phyloP scores from a whole-genome alignment of 371 early-diverging fungal genomes.

The Chytridiales sp. region DNA sequence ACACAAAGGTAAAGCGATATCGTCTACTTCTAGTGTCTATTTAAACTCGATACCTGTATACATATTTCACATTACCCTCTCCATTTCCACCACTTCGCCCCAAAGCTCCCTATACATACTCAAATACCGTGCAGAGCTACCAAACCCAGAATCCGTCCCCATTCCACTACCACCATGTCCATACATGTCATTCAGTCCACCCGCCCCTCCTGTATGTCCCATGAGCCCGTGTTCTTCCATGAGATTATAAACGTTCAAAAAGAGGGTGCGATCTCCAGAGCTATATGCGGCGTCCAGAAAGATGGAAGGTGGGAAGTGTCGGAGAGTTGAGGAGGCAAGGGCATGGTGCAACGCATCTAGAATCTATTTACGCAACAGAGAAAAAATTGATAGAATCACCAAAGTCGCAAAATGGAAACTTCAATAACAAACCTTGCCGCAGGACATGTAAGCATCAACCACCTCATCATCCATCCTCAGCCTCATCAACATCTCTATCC shows the following conservation, averaged over 20 bases:
- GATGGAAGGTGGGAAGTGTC: slow-evolving; percentile 10
- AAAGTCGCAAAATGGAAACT: neutral
- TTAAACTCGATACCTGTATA: too few species aligned
- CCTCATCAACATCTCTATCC: slow-evolving; percentile 39
- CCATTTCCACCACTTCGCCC: slow-evolving; percentile 42
- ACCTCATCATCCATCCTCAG: slow-evolving; percentile 35
- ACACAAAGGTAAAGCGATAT: too few species aligned
- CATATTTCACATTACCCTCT: too few species aligned
- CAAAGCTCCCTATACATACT: slow-evolving; percentile 36
- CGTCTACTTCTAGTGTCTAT: too few species aligned
- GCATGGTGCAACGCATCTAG: slow-evolving; percentile 42
- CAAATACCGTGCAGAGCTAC: slow-evolving; percentile 18
- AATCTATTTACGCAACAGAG: slow-evolving; percentile 16
- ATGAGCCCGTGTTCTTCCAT: slow-evolving; percentile 38
- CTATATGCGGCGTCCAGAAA: slow-evolving; percentile 36
- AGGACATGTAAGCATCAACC: slow-evolving; percentile 21
- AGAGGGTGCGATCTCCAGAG: slow-evolving; percentile 34
- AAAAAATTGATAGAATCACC: neutral
- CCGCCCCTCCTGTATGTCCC: slow-evolving; percentile 6
- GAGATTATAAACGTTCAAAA: slow-evolving; percentile 35
- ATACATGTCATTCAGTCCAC: neutral
- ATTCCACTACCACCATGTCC: slow-evolving; percentile 11
- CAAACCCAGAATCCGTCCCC: neutral
- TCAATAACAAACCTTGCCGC: slow-evolving; percentile 27
- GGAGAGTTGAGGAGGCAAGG: slow-evolving; percentile 2